Evolutionary conservation across 148 eudicot genomes (phyloP).

Genomic region (Amaranthus palmeri): DNA sequence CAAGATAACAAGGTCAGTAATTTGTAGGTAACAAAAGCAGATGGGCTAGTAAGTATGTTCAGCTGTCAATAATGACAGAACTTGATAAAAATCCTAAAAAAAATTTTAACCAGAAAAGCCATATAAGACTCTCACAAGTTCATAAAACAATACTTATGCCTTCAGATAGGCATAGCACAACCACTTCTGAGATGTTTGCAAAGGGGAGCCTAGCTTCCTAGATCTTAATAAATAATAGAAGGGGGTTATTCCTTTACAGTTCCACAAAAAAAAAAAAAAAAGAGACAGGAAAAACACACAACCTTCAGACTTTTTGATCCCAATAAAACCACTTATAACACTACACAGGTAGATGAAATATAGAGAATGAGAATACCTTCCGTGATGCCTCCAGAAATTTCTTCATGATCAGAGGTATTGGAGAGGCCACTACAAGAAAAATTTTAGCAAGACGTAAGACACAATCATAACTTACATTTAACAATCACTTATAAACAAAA

Average conservation of each 20-base stretch:
- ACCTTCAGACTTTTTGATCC: not conserved
- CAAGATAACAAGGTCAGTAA: not conserved
- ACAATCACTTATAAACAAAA: not conserved
- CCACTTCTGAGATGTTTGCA: not conserved
- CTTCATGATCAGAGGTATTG: slow-evolving; percentile 30
- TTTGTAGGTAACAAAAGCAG: not conserved
- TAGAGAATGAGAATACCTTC: slow-evolving; percentile 25
- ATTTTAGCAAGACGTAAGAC: slow-evolving; percentile 5
- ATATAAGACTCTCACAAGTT: not conserved
- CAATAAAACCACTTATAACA: not conserved
- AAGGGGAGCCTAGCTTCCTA: no score
- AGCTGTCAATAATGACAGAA: not conserved
- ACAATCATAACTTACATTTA: not conserved
- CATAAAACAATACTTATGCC: not conserved
- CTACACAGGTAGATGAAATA: not conserved
- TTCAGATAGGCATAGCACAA: not conserved
- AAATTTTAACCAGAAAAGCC: not conserved
- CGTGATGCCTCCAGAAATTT: slow-evolving; percentile 17
- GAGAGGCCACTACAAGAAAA: slow-evolving; percentile 43
- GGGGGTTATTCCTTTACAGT: not conserved
- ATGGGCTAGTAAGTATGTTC: not conserved
- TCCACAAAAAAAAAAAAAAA: not conserved
- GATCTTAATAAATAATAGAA: not conserved
- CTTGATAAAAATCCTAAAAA: not conserved
- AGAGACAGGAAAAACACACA: not conserved